These are phyloP conservation scores for Nematocida sp. DNA, from an alignment of 371 early-diverging fungal genomes.

Conservation along the genomic window DNA sequence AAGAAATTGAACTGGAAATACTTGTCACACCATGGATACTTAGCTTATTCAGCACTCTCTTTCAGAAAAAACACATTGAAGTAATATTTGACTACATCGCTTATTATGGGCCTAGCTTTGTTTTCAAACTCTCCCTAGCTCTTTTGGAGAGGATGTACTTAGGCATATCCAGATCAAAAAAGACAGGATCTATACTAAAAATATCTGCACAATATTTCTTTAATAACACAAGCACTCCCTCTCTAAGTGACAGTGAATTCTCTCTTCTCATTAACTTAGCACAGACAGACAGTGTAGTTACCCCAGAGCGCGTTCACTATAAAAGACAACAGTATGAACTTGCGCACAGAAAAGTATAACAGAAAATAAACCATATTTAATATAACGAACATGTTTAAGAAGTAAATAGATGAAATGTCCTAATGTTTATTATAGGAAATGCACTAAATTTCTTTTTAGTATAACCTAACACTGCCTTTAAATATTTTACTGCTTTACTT, in stretches of 20 bases:
- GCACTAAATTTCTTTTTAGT: no score
- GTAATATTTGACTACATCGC: constrained; percentile 50
- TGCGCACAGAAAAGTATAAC: constrained; percentile 1
- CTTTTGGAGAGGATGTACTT: constrained; percentile 54
- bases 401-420: no score
- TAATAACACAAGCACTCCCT: constrained; percentile 12
- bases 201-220: constrained; percentile 42
- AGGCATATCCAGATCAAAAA: constrained; percentile 35
- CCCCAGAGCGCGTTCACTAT: constrained; percentile 22
- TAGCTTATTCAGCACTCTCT: constrained; percentile 46
- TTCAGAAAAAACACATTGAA: constrained; percentile 31
- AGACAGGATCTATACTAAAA: constrained; percentile 49
- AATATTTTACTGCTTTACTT: neutral
- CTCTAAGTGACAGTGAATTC: constrained; percentile 23
- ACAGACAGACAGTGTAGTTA: neutral
- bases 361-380: neutral
- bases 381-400: neutral
- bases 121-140: constrained; percentile 34
- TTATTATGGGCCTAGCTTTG: constrained; percentile 22
- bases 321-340: constrained; percentile 51
- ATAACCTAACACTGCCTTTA: neutral
- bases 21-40: constrained; percentile 48
- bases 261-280: constrained; percentile 23
- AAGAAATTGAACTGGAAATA: constrained; percentile 45
- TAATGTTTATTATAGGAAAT: no score